phyloP scores from a whole-genome alignment of 257 asterid genomes.

The Dorcoceras hygrometricum region DNA sequence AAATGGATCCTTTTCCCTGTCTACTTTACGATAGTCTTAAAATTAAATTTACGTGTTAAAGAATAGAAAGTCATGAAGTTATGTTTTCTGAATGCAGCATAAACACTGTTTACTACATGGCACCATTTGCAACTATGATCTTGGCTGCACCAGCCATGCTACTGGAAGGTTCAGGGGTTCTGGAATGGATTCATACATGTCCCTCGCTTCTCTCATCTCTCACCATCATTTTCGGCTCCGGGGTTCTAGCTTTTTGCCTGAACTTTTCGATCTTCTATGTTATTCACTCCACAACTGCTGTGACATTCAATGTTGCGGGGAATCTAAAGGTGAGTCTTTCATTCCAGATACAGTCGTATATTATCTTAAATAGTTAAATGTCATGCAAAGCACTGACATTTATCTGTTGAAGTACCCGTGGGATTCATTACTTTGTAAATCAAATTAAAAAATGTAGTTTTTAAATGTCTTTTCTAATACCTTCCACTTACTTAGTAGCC shows the following conservation, averaged over 20 bases:
- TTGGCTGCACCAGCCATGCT: slow-evolving; percentile 74
- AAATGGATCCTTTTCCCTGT: not conserved
- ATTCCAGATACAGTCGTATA: not conserved
- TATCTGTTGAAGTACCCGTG: too few species aligned
- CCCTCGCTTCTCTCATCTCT: slow-evolving; percentile 64
- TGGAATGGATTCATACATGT: slow-evolving; percentile 60
- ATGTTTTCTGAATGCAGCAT: slow-evolving; percentile 46
- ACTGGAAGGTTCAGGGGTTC: slow-evolving; percentile 81
- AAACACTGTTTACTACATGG: slow-evolving; percentile 97
- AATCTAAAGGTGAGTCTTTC: slow-evolving; percentile 71
- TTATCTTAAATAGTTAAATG: not conserved
- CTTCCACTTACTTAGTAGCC: too few species aligned
- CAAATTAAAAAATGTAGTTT: too few species aligned
- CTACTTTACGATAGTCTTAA: not conserved
- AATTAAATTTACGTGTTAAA: too few species aligned
- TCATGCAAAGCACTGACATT: not conserved
- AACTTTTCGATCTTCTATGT: slow-evolving; percentile 45
- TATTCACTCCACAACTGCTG: slow-evolving; percentile 88
- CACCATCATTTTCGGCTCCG: slow-evolving; percentile 71
- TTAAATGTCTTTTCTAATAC: too few species aligned
- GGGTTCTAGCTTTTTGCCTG: slow-evolving; percentile 88
- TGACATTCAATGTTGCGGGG: slow-evolving; percentile 97
- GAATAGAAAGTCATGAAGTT: not conserved
- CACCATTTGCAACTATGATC: slow-evolving; percentile 93
- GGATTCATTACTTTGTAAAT: too few species aligned